A percentile compares a stretch with the other conserved stretches of the same genome.
Conservation (phyloP, 805 yeast genomes). For the Kazachstania bromeliacearum region DNA sequence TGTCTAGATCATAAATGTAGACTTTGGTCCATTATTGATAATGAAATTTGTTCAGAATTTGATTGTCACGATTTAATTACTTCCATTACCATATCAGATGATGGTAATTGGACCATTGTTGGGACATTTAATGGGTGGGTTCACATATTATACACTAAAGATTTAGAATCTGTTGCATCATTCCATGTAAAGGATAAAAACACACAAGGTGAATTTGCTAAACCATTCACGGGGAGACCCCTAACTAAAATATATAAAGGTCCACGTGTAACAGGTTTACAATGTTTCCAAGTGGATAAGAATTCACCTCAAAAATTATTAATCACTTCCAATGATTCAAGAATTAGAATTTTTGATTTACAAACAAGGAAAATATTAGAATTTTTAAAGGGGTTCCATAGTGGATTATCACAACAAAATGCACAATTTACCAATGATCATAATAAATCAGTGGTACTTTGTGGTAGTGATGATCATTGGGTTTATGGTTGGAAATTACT, state of each 20-base stretch:
- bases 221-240: constrained; percentile 2
- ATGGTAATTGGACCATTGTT: constrained; percentile 45
- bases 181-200: constrained; percentile 39
- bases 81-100: constrained; percentile 57
- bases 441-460: constrained; percentile 39
- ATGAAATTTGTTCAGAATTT: constrained; percentile 47
- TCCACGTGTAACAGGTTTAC: constrained; percentile 73
- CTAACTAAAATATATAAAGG: constrained; percentile 21
- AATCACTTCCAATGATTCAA: constrained; percentile 75
- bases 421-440: constrained; percentile 33
- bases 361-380: constrained; percentile 46
- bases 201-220: constrained; percentile 9
- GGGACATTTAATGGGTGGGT: constrained; percentile 77
- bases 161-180: constrained; percentile 39
- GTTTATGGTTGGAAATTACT: constrained; percentile 67
- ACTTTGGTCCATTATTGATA: constrained; percentile 80
- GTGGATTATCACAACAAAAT: constrained; percentile 59
- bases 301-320: constrained; percentile 35
- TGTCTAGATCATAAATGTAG: constrained; percentile 67
- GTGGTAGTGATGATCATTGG: constrained; percentile 86
- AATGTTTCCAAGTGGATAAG: constrained; percentile 31
- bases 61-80: constrained; percentile 64
- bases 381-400: constrained; percentile 64
- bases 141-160: constrained; percentile 51
- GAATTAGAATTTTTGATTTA: constrained; percentile 55